These are phyloP conservation scores for Tetracladium setigerum DNA, from an alignment of 495 filamentous ascomycete genomes.

Conservation along the genomic window DNA sequence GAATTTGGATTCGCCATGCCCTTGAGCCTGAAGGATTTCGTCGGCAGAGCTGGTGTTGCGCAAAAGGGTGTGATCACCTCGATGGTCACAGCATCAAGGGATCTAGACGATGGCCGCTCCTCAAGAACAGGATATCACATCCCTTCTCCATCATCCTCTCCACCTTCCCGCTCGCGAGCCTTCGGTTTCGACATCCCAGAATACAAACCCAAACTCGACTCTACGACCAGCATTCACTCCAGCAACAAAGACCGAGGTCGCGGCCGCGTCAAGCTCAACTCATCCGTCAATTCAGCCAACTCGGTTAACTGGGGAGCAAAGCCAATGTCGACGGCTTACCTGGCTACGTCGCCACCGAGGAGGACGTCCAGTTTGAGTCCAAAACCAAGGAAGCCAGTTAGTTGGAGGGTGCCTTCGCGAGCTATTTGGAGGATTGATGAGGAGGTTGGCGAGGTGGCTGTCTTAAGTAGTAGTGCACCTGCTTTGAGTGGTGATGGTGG, in stretches of 20 bases:
- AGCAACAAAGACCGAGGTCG: slow-evolving; percentile 9
- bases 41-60: too few species aligned
- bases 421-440: slow-evolving; percentile 20
- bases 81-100: too few species aligned
- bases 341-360: neutral
- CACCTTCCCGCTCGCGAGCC: too few species aligned
- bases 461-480: too few species aligned
- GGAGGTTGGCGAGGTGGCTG: slow-evolving; percentile 4
- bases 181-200: too few species aligned
- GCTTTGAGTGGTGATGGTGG: too few species aligned
- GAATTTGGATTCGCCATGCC: slow-evolving; percentile 16
- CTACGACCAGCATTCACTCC: neutral
- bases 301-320: slow-evolving; percentile 4
- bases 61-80: too few species aligned
- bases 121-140: too few species aligned
- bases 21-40: slow-evolving; percentile 16
- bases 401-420: slow-evolving; percentile 19
- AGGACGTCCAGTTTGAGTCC: slow-evolving; percentile 15
- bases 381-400: slow-evolving; percentile 7
- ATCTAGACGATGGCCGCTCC: too few species aligned
- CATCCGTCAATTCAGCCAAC: slow-evolving; percentile 8
- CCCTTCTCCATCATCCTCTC: too few species aligned
- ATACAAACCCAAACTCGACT: too few species aligned
- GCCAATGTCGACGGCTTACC: slow-evolving; percentile 9
- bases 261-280: slow-evolving; percentile 6